Evolutionary conservation across 768 basidiomycete genomes (phyloP).

Genomic region (Mycena alexandri): DNA sequence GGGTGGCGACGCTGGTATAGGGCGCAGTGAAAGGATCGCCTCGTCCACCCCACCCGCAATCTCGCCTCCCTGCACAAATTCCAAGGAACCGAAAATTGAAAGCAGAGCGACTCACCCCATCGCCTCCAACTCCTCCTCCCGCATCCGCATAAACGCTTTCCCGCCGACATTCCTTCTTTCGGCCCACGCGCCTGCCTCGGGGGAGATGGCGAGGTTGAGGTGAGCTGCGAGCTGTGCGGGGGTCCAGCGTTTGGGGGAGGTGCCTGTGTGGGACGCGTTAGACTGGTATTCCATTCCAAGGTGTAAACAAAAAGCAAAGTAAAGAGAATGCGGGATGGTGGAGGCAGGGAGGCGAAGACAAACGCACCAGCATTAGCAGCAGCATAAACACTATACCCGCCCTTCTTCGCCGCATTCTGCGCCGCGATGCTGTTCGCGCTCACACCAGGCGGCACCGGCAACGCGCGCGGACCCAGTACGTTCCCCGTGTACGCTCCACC

Average conservation of each 20-base stretch:
- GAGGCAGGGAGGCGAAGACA: too few relatives aligned
- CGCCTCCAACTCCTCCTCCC: slow-evolving; percentile 25
- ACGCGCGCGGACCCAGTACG: slow-evolving; percentile 29
- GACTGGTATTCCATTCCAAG: too few relatives aligned
- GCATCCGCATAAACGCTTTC: slow-evolving; percentile 31
- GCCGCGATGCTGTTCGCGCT: slow-evolving; percentile 34
- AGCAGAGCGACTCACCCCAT: slow-evolving; percentile 24
- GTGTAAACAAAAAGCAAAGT: too few relatives aligned
- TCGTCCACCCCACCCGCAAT: too few relatives aligned
- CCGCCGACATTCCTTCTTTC: slow-evolving; percentile 22
- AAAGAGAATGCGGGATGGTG: too few relatives aligned
- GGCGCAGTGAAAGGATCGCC: too few relatives aligned
- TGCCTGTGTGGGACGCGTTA: neutral
- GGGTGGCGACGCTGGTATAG: too few relatives aligned
- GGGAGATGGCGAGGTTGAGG: slow-evolving; percentile 9
- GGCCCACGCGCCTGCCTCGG: slow-evolving; percentile 34
- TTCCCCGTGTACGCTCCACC: neutral
- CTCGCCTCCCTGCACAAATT: too few relatives aligned
- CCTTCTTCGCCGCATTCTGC: neutral
- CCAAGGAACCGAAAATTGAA: neutral
- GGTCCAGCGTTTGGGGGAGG: slow-evolving; percentile 31
- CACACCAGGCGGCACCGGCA: slow-evolving; percentile 34
- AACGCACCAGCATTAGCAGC: neutral
- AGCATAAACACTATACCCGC: neutral
- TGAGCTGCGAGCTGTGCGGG: slow-evolving; percentile 35